These are phyloP conservation scores for Hortiboletus campestris DNA, from an alignment of 768 basidiomycete genomes.

Conservation along the genomic window DNA sequence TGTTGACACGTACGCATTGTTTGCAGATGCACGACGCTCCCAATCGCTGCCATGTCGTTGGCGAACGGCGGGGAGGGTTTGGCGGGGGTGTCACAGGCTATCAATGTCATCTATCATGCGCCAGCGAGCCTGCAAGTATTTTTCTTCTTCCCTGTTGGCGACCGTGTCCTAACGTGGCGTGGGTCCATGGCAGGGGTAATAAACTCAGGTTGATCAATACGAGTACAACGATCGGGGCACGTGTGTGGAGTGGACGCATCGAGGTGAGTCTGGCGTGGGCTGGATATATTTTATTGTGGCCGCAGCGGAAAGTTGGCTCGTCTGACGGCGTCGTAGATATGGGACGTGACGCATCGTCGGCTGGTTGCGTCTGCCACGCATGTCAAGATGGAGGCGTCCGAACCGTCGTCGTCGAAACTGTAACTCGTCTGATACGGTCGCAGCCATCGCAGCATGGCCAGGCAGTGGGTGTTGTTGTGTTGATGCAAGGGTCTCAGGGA, in stretches of 20 bases:
- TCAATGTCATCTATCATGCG: constrained; percentile 47
- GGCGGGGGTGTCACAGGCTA: constrained; percentile 43
- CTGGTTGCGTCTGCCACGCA: constrained; percentile 45
- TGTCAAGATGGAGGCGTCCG: constrained; percentile 35
- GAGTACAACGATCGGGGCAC: constrained; percentile 32
- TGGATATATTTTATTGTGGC: not conserved
- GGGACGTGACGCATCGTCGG: constrained; percentile 38
- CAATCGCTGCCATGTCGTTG: constrained; percentile 36
- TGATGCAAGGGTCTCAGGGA: not conserved
- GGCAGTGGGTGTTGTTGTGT: not conserved
- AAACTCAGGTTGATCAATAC: constrained; percentile 42
- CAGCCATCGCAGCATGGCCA: too few species aligned
- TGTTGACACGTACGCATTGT: not conserved
- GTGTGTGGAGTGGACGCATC: constrained; percentile 34
- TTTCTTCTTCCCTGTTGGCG: not conserved
- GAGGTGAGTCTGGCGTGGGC: constrained; percentile 34
- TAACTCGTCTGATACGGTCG: not conserved
- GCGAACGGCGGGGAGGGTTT: constrained; percentile 29
- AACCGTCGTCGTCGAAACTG: constrained; percentile 17
- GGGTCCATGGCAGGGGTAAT: constrained; percentile 37
- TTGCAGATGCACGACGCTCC: constrained; percentile 41
- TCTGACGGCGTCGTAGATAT: constrained; percentile 33
- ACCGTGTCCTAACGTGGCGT: not conserved
- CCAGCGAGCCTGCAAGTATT: constrained; percentile 38
- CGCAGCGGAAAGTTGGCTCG: not conserved